phyloP scores from a whole-genome alignment of 192 early-diverging fungal genomes.

The Coemansia sp. region DNA sequence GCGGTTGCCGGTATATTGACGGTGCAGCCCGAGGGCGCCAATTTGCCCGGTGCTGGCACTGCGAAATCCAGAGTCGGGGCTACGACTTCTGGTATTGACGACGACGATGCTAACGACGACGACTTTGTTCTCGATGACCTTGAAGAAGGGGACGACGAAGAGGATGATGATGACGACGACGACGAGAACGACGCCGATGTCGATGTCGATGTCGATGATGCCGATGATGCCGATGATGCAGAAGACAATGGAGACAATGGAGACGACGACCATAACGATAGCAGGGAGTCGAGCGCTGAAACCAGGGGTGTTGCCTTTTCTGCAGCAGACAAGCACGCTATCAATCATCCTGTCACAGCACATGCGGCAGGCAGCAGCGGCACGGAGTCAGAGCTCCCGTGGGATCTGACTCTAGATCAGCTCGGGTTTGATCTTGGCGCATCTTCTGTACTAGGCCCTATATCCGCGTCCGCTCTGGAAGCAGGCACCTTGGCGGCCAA shows the following conservation, averaged over 20 bases:
- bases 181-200: conserved; percentile 9
- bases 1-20: neutral
- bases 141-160: conserved; percentile 42
- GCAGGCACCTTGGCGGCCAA: neutral
- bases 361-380: neutral
- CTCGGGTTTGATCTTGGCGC: conserved; percentile 22
- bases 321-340: neutral
- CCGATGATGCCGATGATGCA: neutral
- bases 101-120: conserved; percentile 46
- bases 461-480: neutral
- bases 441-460: neutral
- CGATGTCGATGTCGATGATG: neutral
- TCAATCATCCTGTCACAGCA: neutral
- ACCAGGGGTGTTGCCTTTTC: neutral
- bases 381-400: neutral
- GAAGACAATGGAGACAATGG: neutral
- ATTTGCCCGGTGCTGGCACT: neutral
- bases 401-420: conserved; percentile 36
- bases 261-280: conserved; percentile 2
- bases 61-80: neutral
- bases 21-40: neutral
- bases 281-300: neutral
- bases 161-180: conserved; percentile 41
- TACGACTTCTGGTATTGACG: conserved; percentile 15
- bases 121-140: conserved; percentile 46